Percentiles rank a stretch among this genome's conserved stretches.
Evolutionary conservation across 1,139 yeast genomes (phyloP).

Genomic region (Sugiyamaella sp.): DNA sequence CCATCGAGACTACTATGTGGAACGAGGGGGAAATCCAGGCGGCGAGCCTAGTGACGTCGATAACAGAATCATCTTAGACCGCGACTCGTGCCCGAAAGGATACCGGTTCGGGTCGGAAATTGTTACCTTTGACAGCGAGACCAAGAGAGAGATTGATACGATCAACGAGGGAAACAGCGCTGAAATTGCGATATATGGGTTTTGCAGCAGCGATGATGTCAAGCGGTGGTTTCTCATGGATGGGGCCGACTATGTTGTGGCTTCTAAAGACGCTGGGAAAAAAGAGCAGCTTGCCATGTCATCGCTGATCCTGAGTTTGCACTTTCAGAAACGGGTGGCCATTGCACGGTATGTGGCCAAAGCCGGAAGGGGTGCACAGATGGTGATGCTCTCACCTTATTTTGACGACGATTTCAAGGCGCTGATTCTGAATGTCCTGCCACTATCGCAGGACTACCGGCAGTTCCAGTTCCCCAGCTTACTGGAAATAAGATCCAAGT

Average conservation of each 20-base stretch:
- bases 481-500: constrained; percentile 42
- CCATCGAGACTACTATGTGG: constrained; percentile 29
- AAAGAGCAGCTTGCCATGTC: constrained; percentile 51
- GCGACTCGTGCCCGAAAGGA: constrained; percentile 49
- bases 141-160: constrained; percentile 43
- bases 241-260: constrained; percentile 61
- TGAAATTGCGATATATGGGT: constrained; percentile 63
- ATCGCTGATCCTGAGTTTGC: constrained; percentile 59
- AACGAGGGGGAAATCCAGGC: constrained; percentile 29
- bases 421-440: constrained; percentile 55
- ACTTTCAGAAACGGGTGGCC: constrained; percentile 53
- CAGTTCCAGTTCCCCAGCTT: constrained; percentile 62
- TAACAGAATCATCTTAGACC: constrained; percentile 33
- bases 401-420: constrained; percentile 38
- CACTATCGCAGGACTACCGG: constrained; percentile 78
- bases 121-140: constrained; percentile 52
- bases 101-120: constrained; percentile 70
- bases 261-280: constrained; percentile 49
- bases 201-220: constrained; percentile 50
- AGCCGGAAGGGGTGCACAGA: constrained; percentile 48
- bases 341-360: constrained; percentile 65
- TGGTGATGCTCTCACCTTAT: constrained; percentile 62
- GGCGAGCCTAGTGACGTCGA: constrained; percentile 30
- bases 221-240: constrained; percentile 63
- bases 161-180: constrained; percentile 18